Evolutionary conservation across 345 rosid genomes (phyloP).

Genomic region (Draba incana): DNA sequence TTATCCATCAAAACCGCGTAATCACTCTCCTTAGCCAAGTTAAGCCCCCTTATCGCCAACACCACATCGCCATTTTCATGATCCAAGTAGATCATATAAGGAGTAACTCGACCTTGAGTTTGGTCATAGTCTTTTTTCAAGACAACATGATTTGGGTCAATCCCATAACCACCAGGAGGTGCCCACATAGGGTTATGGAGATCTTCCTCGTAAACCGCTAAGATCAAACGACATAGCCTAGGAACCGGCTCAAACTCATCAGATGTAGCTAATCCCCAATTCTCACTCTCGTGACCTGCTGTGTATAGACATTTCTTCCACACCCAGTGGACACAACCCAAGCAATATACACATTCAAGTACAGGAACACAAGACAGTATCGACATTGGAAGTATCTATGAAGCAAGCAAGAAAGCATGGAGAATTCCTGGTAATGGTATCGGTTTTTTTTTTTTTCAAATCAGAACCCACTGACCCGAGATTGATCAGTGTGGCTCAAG

Average conservation of each 20-base stretch:
- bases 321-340: slow-evolving; percentile 85
- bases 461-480: slow-evolving; percentile 26
- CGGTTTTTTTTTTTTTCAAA: background rate
- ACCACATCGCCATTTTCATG: slow-evolving; percentile 66
- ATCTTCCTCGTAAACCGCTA: slow-evolving; percentile 80
- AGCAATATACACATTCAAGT: slow-evolving; percentile 84
- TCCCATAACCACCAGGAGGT: slow-evolving; percentile 85
- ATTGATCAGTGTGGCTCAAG: slow-evolving; percentile 29
- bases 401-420: slow-evolving; percentile 40
- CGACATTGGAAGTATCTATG: slow-evolving; percentile 68
- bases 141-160: slow-evolving; percentile 69
- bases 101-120: slow-evolving; percentile 68
- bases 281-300: slow-evolving; percentile 87
- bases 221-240: slow-evolving; percentile 69
- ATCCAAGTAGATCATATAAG: slow-evolving; percentile 85
- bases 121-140: slow-evolving; percentile 63
- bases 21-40: slow-evolving; percentile 82
- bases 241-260: slow-evolving; percentile 86
- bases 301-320: slow-evolving; percentile 89
- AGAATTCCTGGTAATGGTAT: slow-evolving; percentile 14
- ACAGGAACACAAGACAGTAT: slow-evolving; percentile 80
- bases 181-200: slow-evolving; percentile 80
- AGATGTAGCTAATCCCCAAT: slow-evolving; percentile 79
- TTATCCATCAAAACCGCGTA: slow-evolving; percentile 89
- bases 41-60: slow-evolving; percentile 75